Evolutionary conservation across 2,329 filamentous ascomycete species (phyloP).

Genomic region (Teratosphaeria gauchensis): DNA sequence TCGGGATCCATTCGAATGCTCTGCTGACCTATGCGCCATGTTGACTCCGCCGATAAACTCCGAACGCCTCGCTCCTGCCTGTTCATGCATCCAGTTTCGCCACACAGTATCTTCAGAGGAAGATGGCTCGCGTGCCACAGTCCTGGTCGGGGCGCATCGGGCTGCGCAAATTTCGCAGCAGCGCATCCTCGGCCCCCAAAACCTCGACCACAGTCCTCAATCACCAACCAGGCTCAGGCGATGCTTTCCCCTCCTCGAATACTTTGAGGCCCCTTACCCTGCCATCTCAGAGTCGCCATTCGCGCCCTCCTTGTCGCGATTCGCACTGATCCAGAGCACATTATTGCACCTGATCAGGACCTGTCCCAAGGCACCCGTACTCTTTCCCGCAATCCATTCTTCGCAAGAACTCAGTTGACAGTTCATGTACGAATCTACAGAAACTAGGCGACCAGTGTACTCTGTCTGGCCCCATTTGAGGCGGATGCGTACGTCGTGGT

Average conservation of each 20-base stretch:
- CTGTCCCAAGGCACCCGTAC: conserved; percentile 74
- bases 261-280: conserved; percentile 13
- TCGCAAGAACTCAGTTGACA: conserved; percentile 83
- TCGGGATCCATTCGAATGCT: neutral
- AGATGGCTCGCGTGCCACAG: neutral
- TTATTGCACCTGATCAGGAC: conserved; percentile 95
- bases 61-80: neutral
- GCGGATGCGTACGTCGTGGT: conserved; percentile 81
- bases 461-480: conserved; percentile 98
- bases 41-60: neutral
- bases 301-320: conserved; percentile 11
- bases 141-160: neutral
- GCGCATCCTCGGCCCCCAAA: neutral
- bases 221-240: neutral
- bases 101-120: neutral
- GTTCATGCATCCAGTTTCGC: neutral
- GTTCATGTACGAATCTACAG: conserved; percentile 98
- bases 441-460: conserved; percentile 88
- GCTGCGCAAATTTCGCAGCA: neutral
- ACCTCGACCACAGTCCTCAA: neutral
- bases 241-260: neutral
- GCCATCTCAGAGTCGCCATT: conserved; percentile 32
- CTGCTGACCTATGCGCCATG: neutral
- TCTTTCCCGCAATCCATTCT: conserved; percentile 84
- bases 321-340: conserved; percentile 75